Base-by-base conservation (phyloP, 2,329 filamentous ascomycete genomes). In the Grosmannia serpens region DNA sequence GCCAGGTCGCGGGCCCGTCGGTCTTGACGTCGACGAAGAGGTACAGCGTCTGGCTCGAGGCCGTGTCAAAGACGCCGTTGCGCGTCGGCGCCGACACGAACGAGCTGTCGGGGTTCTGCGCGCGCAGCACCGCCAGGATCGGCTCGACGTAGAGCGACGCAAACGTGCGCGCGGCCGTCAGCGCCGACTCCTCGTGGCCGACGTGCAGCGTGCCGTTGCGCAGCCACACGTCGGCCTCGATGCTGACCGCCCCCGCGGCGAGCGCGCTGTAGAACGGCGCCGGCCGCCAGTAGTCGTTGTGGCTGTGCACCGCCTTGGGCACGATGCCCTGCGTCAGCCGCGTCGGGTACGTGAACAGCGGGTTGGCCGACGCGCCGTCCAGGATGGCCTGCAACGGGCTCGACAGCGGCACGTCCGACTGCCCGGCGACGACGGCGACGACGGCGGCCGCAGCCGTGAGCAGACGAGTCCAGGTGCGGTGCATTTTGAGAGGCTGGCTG, bases 151-250 rank as follows among this genome's bases (percentile, higher is more conserved):
- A 88, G 11, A 88, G 74, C 8, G 73, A 75, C 64, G 73, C 65
- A 60, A 88, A 77, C 0, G 84, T 87, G 29, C 78, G 77, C 44
- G 77, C 75, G 38, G 66, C 65, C n/a, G 76, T 77, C 31, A 87
- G 67, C 1, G 78, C 75, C 13, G 76, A 75, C 4, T 70, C 72
- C 55, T 79, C 79, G 66, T 89, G 86, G 7, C 84, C 84, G 35
- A 89, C 80, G 56, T 80, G 81, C 4, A 88, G 73, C n/a, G 80
- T 65, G 11, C 62, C 70, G 31, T 67, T 67, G 58, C 78, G 74
- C 1, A 82, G 73, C 83, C 84, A 89, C 26, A 89, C 79, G 65
- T 89, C 87, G 2, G 84, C 85, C 70, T 89, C 86, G 4, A 87
- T 75, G 11, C 83, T 79, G 7, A 81, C 79, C 63, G 82, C 86